Conservation (phyloP, 805 yeast species). For the Teunomyces gatunensis region DNA sequence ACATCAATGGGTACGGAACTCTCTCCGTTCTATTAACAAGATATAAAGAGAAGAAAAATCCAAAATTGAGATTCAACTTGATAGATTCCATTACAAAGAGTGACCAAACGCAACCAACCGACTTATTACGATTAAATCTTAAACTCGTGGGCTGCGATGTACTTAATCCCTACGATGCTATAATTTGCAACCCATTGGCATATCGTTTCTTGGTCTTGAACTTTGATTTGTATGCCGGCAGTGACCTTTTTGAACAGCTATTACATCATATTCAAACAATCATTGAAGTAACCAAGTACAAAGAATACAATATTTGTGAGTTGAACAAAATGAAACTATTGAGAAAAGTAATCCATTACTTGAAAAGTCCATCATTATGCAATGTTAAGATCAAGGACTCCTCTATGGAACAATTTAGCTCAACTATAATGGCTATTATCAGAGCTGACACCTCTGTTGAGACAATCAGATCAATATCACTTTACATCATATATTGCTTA, state of each 20-base stretch:
- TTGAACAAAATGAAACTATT: slow-evolving; percentile 51
- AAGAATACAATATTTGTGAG: slow-evolving; percentile 49
- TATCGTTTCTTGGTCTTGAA: slow-evolving; percentile 52
- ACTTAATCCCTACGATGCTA: slow-evolving; percentile 50
- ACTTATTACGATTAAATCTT: slow-evolving; percentile 34
- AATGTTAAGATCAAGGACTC: slow-evolving; percentile 6
- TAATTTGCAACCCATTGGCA: slow-evolving; percentile 53
- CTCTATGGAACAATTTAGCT: slow-evolving; percentile 15
- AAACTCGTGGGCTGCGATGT: slow-evolving; percentile 56
- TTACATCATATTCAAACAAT: slow-evolving; percentile 59
- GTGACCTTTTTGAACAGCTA: slow-evolving; percentile 51
- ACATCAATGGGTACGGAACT: slow-evolving; percentile 58
- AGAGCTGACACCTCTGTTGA: slow-evolving; percentile 51
- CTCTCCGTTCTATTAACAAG: slow-evolving; percentile 51
- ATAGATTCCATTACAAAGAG: slow-evolving; percentile 1
- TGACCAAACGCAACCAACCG: slow-evolving; percentile 22
- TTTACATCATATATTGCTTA: slow-evolving; percentile 49
- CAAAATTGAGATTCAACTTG: slow-evolving; percentile 11
- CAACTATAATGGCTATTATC: slow-evolving; percentile 22
- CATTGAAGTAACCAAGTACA: slow-evolving; percentile 44
- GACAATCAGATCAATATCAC: slow-evolving; percentile 47
- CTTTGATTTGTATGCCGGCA: slow-evolving; percentile 64
- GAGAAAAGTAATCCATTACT: slow-evolving; percentile 47
- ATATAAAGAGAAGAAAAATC: slow-evolving; percentile 33
- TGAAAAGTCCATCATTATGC: slow-evolving; percentile 30